A percentile compares a stretch with the other conserved stretches of the same genome.
phyloP scores from a whole-genome alignment of 192 early-diverging fungal species.

The Entomortierella chlamydospora region DNA sequence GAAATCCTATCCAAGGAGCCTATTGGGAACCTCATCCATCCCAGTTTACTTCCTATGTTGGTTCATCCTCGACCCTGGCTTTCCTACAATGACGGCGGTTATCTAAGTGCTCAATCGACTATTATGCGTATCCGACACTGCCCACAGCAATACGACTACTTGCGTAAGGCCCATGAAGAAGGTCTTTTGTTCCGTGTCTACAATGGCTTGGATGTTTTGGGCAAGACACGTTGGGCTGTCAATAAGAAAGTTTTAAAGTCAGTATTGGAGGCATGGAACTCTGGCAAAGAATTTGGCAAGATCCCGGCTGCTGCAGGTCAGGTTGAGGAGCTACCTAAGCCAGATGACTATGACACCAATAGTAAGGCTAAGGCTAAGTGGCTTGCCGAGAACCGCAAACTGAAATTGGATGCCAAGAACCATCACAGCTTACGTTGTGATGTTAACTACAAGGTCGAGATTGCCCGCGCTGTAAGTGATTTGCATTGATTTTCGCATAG shows the following conservation, averaged over 20 bases:
- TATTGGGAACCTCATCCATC: slow-evolving; percentile 69
- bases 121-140: slow-evolving; percentile 83
- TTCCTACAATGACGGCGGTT: slow-evolving; percentile 86
- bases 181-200: slow-evolving; percentile 75
- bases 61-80: slow-evolving; percentile 94
- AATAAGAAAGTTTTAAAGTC: slow-evolving; percentile 87
- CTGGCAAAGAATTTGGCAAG: slow-evolving; percentile 75
- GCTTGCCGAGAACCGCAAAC: slow-evolving; percentile 63
- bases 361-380: slow-evolving; percentile 66
- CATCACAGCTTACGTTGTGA: slow-evolving; percentile 90
- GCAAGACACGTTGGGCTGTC: slow-evolving; percentile 87
- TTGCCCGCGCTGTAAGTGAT: slow-evolving; percentile 83
- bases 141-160: slow-evolving; percentile 80
- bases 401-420: slow-evolving; percentile 73
- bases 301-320: slow-evolving; percentile 70
- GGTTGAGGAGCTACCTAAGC: slow-evolving; percentile 66
- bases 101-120: slow-evolving; percentile 74
- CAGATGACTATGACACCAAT: slow-evolving; percentile 72
- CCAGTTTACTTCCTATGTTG: slow-evolving; percentile 92
- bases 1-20: slow-evolving; percentile 74
- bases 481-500: too few relatives aligned
- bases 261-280: slow-evolving; percentile 90
- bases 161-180: slow-evolving; percentile 82
- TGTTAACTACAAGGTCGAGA: slow-evolving; percentile 96
- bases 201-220: slow-evolving; percentile 88